These are phyloP conservation scores for Neurospora sp. DNA, from an alignment of 495 filamentous ascomycete species.

Conservation along the genomic window DNA sequence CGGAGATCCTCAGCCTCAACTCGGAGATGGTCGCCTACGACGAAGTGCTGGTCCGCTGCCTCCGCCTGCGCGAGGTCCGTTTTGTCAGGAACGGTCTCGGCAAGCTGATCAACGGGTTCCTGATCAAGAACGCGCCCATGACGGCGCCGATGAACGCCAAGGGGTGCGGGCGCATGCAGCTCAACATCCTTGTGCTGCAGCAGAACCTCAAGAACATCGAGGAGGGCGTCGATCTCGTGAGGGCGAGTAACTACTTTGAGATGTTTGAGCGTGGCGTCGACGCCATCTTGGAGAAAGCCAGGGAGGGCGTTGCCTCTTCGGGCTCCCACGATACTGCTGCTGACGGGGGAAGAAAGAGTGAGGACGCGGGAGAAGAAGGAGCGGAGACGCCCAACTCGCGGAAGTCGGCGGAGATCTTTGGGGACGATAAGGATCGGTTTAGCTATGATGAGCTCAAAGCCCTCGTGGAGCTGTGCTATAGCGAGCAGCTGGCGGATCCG, in stretches of 20 bases:
- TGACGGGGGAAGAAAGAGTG: conserved; percentile 17
- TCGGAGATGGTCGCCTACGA: conserved; percentile 73
- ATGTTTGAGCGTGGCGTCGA: conserved; percentile 73
- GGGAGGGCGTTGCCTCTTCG: conserved; percentile 34
- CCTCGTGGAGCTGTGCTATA: conserved; percentile 78
- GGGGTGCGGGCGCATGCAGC: conserved; percentile 70
- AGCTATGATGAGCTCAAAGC: conserved; percentile 76
- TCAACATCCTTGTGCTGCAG: conserved; percentile 88
- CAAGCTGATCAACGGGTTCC: conserved; percentile 32
- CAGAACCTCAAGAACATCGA: conserved; percentile 93
- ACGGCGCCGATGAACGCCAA: conserved; percentile 41
- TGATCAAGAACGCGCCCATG: conserved; percentile 31
- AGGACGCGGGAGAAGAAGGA: conserved; percentile 7
- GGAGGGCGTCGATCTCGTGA: conserved; percentile 54
- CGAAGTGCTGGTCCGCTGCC: conserved; percentile 60
- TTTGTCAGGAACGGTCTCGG: conserved; percentile 68
- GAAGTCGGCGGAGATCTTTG: conserved; percentile 9
- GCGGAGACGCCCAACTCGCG: not conserved
- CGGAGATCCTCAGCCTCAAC: conserved; percentile 67
- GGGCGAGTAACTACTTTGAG: conserved; percentile 66
- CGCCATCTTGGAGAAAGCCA: conserved; percentile 52
- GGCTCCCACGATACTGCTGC: conserved; percentile 11
- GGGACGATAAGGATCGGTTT: conserved; percentile 42
- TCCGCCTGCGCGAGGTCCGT: conserved; percentile 51
- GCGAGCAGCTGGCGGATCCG: conserved; percentile 60